Conservation (phyloP, 768 basidiomycete genomes). For the Lactarius sp. region DNA sequence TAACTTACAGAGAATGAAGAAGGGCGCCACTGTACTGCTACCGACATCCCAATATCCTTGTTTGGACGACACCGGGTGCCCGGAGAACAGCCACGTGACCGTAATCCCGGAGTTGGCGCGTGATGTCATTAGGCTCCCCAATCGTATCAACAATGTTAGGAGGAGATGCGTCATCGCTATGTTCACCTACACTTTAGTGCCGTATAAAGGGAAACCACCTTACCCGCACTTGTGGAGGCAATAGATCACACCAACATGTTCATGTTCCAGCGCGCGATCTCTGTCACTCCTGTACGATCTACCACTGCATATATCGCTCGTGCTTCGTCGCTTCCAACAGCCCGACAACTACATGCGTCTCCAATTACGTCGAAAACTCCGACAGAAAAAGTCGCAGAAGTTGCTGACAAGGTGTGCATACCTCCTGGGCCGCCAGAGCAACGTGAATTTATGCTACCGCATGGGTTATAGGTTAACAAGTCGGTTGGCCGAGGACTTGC, state of each 20-base stretch:
- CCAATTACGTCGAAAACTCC: slow-evolving; percentile 6
- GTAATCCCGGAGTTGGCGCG: background rate
- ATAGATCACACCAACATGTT: background rate
- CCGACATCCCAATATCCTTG: too few relatives aligned
- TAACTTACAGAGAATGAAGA: too few relatives aligned
- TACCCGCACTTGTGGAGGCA: background rate
- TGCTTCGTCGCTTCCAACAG: background rate
- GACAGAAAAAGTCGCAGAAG: slow-evolving; percentile 21
- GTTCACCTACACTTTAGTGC: too few relatives aligned
- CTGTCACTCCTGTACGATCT: background rate
- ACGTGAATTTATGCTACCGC: background rate
- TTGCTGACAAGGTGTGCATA: slow-evolving; percentile 21
- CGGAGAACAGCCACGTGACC: too few relatives aligned
- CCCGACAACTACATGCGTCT: slow-evolving; percentile 13
- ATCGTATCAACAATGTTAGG: too few relatives aligned
- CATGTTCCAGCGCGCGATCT: slow-evolving; percentile 13
- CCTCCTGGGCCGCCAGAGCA: too few relatives aligned
- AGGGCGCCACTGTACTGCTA: too few relatives aligned
- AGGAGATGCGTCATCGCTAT: background rate
- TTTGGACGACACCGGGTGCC: too few relatives aligned
- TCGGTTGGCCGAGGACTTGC: slow-evolving; percentile 17
- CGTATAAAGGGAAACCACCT: background rate
- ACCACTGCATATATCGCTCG: background rate
- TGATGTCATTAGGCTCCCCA: slow-evolving; percentile 13
- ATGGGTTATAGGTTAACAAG: slow-evolving; percentile 22